phyloP scores from a whole-genome alignment of 768 basidiomycete genomes.

The Termitomyces sp. region DNA sequence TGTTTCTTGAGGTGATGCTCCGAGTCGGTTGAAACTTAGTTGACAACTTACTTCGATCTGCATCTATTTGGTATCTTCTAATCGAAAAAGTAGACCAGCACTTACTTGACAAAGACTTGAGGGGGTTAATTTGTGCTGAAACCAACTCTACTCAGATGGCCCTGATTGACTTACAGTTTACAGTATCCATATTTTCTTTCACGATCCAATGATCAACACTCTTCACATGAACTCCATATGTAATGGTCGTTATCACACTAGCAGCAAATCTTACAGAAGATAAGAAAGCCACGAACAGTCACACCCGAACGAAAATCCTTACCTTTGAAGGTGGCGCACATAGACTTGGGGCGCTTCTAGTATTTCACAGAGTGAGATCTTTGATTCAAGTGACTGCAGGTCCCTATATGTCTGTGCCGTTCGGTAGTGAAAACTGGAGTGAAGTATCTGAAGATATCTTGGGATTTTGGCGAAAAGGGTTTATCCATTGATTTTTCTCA shows the following conservation, averaged over 20 bases:
- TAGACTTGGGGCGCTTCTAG: conserved; percentile 31
- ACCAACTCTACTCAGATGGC: background rate
- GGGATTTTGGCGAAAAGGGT: background rate
- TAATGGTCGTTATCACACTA: conserved; percentile 37
- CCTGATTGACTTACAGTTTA: conserved; percentile 29
- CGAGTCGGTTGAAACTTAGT: background rate
- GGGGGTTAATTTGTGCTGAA: background rate
- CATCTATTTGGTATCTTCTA: background rate
- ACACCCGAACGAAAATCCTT: background rate
- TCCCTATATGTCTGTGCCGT: conserved; percentile 37
- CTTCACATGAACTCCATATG: conserved; percentile 37
- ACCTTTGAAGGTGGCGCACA: conserved; percentile 37
- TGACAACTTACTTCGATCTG: background rate
- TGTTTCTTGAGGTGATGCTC: background rate
- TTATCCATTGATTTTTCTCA: background rate
- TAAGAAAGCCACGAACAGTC: background rate
- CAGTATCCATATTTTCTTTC: conserved; percentile 36
- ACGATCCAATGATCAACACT: conserved; percentile 43
- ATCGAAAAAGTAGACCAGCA: background rate
- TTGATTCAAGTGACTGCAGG: conserved; percentile 43
- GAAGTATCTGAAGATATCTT: conserved; percentile 28
- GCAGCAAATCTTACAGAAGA: conserved; percentile 32
- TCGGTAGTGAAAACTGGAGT: conserved; percentile 35
- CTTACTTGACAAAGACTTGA: conserved; percentile 4
- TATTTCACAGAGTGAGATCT: conserved; percentile 35